These are phyloP conservation scores for Garcia nutans DNA, from an alignment of 345 rosid genomes.

Conservation along the genomic window DNA sequence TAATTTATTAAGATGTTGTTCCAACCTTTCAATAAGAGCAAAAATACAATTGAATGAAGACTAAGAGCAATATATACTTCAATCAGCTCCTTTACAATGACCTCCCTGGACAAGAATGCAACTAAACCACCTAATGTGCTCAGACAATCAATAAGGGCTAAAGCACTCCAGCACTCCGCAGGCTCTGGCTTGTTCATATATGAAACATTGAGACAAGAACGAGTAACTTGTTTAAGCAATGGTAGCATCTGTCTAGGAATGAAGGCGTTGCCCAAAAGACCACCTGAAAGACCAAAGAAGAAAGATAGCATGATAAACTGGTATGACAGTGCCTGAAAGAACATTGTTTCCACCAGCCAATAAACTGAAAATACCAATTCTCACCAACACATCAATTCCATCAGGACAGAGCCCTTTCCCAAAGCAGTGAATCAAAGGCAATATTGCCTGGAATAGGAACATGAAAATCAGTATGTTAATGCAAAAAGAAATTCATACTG, in stretches of 20 bases:
- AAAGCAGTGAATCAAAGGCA: constrained; percentile 86
- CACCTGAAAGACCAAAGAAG: constrained; percentile 57
- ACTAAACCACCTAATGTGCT: constrained; percentile 71
- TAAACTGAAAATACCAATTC: constrained; percentile 74
- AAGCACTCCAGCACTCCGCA: constrained; percentile 76
- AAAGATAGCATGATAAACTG: constrained; percentile 22
- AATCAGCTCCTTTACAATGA: constrained; percentile 69
- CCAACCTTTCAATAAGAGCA: constrained; percentile 13
- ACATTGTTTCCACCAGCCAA: constrained; percentile 29
- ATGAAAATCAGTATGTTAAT: constrained; percentile 24
- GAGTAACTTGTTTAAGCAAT: constrained; percentile 69
- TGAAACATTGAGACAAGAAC: constrained; percentile 59
- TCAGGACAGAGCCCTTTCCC: constrained; percentile 88
- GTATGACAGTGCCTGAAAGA: constrained; percentile 24
- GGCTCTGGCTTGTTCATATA: constrained; percentile 77
- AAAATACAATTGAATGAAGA: constrained; percentile 9
- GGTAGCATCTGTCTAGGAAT: constrained; percentile 83
- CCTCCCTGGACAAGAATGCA: constrained; percentile 62
- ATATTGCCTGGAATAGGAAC: constrained; percentile 60
- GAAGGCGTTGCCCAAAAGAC: constrained; percentile 71
- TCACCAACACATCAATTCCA: constrained; percentile 85
- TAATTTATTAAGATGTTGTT: constrained; percentile 12
- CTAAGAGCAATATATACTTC: constrained; percentile 45
- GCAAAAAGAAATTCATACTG: constrained; percentile 9
- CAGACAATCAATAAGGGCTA: constrained; percentile 76